phyloP scores from a whole-genome alignment of 257 asterid genomes.

The Petunia secreta region DNA sequence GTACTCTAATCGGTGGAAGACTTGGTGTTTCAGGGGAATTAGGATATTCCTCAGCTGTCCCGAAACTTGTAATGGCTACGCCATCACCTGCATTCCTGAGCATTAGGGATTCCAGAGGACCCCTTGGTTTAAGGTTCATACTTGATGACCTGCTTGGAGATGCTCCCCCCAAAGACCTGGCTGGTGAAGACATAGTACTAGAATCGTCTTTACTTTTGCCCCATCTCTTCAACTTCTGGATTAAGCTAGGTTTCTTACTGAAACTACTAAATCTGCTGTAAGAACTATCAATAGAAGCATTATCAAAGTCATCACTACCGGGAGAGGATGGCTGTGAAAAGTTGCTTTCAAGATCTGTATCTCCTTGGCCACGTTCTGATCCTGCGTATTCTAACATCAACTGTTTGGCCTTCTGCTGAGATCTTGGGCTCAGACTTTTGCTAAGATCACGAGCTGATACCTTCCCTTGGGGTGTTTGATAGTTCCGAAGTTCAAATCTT shows the following conservation, averaged over 20 bases:
- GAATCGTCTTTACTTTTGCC: slow-evolving; percentile 81
- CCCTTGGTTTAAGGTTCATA: slow-evolving; percentile 56
- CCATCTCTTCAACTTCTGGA: slow-evolving; percentile 92
- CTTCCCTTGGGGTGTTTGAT: slow-evolving; percentile 78
- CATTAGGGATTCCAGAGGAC: slow-evolving; percentile 88
- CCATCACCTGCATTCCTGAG: slow-evolving; percentile 79
- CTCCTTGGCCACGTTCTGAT: slow-evolving; percentile 95
- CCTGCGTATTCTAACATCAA: slow-evolving; percentile 91
- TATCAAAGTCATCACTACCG: slow-evolving; percentile 91
- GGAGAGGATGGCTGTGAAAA: slow-evolving; percentile 78
- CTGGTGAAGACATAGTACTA: slow-evolving; percentile 68
- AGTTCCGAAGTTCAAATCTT: slow-evolving; percentile 86
- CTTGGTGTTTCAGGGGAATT: slow-evolving; percentile 63
- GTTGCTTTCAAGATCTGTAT: slow-evolving; percentile 89
- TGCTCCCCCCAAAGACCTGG: slow-evolving; percentile 70
- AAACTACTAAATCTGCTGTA: slow-evolving; percentile 64
- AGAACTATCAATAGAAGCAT: slow-evolving; percentile 72
- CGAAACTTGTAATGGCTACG: slow-evolving; percentile 73
- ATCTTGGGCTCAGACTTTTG: slow-evolving; percentile 82
- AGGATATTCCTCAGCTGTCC: slow-evolving; percentile 60
- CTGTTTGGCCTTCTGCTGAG: slow-evolving; percentile 87
- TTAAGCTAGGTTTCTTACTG: slow-evolving; percentile 73
- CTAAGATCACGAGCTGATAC: slow-evolving; percentile 82
- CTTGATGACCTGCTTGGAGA: slow-evolving; percentile 62
- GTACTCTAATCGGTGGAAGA: slow-evolving; percentile 36